phyloP scores from a whole-genome alignment of 1,139 yeast genomes.

The Nematodospora anomalae region DNA sequence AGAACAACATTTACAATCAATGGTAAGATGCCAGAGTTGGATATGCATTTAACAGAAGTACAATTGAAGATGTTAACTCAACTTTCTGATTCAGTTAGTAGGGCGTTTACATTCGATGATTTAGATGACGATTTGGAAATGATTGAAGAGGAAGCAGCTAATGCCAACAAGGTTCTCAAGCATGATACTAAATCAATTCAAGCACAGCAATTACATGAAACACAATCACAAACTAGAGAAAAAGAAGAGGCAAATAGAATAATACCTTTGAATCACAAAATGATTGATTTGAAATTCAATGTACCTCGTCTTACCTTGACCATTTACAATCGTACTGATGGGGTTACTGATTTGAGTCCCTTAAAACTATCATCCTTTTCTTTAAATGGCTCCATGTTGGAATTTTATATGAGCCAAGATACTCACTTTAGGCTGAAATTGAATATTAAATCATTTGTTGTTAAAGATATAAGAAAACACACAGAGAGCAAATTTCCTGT shows the following conservation, averaged over 20 bases:
- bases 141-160: constrained; percentile 64
- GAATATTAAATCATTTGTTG: constrained; percentile 70
- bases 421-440: constrained; percentile 61
- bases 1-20: constrained; percentile 54
- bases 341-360: constrained; percentile 28
- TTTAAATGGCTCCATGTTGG: constrained; percentile 56
- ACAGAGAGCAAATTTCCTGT: constrained; percentile 72
- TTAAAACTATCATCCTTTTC: constrained; percentile 62
- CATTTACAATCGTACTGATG: constrained; percentile 58
- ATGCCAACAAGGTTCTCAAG: constrained; percentile 49
- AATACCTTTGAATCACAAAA: constrained; percentile 33
- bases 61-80: constrained; percentile 65
- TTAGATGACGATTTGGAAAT: constrained; percentile 45
- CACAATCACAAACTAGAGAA: background rate
- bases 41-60: constrained; percentile 70
- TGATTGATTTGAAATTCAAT: constrained; percentile 52
- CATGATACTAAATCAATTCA: constrained; percentile 21
- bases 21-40: constrained; percentile 68
- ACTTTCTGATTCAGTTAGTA: constrained; percentile 56
- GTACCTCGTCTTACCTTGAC: constrained; percentile 67
- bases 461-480: constrained; percentile 66
- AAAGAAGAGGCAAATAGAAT: constrained; percentile 1
- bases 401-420: constrained; percentile 52
- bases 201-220: constrained; percentile 2
- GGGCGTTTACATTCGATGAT: constrained; percentile 50